Evolutionary conservation across 2,329 filamentous ascomycete genomes (phyloP), one percentile per base, ranked within the genome.

Genomic region (Pseudogymnoascus sp.): DNA sequence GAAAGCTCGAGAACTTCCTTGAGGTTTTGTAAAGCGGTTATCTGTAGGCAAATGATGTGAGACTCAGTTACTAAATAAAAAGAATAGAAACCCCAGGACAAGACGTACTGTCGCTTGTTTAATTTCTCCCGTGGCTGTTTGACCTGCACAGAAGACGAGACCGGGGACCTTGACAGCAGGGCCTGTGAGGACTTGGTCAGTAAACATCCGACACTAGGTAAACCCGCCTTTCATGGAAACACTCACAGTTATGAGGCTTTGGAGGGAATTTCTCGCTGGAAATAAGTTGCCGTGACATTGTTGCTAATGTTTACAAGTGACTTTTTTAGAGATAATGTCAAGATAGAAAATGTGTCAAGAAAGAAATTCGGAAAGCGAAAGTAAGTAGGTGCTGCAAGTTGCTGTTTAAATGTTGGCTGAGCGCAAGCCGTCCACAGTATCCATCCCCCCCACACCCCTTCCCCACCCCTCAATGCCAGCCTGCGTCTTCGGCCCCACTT

Each of bases 41-140:
- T 68, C 72, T 74, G 56, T 68, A 28, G 23, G 3, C 6, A 21
- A 34, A 40, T 8, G 36, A 11, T 1, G 12, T 3, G 4, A 31
- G 25, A 62, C 21, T 63, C 60, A 25, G 40, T 9, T 31, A 56
- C 38, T 36, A 25, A 21, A 28, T 63, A 34, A 53, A 21, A 63
- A 61, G 31, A 62, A 37, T 18, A 61, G 46, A 9, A n/a, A 61
- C 23, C 21, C 21, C 28, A 49, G 61, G 63, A 40, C n/a, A 38
- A n/a, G 36, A 67, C 74, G 63, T 66, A 78, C 77, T 12, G 77
- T 79, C 38, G 78, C 78, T 63, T 78, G 74, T 69, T 78, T 78
- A 61, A 79, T 79, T 65, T 80, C 78, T 61, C 78, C 77, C 6
- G 77, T 78, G n/a, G 77, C 78, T n/a, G 77, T 79, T 68, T 80